Evolutionary conservation across 2,329 filamentous ascomycete genomes (phyloP), one percentile per base, ranked within the genome.

Genomic region (Aspergillus unguis): DNA sequence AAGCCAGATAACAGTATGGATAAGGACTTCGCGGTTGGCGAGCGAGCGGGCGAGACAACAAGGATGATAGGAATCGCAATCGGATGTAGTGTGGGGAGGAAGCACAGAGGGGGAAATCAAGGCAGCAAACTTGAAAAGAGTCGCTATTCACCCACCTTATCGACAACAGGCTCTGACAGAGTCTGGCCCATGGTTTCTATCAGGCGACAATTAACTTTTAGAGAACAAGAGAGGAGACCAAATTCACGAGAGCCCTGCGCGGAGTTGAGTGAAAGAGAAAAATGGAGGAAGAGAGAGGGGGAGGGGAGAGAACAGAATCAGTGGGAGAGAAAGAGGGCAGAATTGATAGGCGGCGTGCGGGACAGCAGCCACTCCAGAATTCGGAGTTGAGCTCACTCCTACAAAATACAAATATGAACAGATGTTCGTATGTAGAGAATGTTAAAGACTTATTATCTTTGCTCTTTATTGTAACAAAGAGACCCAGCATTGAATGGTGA

Each of bases 131-230:
- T 50, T 38, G 38, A 46, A 32, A 17, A 50, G 35, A 50, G 51
- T 37, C 31, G 27, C 11, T 44, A 49, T 57, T 50, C 44, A 64
- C 83, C 73, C 83, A 99, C 94, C 92, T 99, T 99, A 73, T 97
- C 94, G 75, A 96, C 88, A 70, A 99, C 92, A 69, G 94, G 94
- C 82, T 99, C 94, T 69, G 92, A 97, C 71, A 99, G 86, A 76
- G 94, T 99, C 82, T 99, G 94, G 84, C 94, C 94, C 94, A 99
- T 99, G 77, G 71, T 80, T 69, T 65, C 58, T 60, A 57, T 52
- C 47, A 53, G 59, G 57, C 61, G 56, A 55, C 61, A 58, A 61
- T 60, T 54, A 56, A 48, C 48, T 55, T 54, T 56, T 46, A 23
- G 42, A 32, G 48, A 42, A 36, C 36, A 53, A 42, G 42, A 52